These are phyloP conservation scores for Leccinum ponderosum DNA, from an alignment of 1,284 basidiomycete genomes.

Conservation along the genomic window DNA sequence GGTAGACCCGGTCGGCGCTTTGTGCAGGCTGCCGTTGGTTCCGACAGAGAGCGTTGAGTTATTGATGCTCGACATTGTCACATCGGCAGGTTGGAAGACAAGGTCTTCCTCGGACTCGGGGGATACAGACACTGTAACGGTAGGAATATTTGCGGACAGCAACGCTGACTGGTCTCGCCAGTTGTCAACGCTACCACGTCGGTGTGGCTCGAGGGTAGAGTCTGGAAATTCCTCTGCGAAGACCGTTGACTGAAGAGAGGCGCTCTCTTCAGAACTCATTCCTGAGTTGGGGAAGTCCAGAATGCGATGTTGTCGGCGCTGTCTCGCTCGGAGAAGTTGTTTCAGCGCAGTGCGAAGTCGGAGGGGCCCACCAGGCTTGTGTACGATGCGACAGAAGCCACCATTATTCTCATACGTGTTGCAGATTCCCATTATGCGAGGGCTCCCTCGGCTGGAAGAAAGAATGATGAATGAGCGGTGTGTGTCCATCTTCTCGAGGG, in stretches of 20 bases:
- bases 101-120: constrained; percentile 27
- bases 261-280: constrained; percentile 26
- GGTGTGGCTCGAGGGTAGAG: constrained; percentile 14
- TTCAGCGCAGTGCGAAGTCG: constrained; percentile 71
- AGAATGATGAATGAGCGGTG: constrained; percentile 73
- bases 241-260: constrained; percentile 33
- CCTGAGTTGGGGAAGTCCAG: constrained; percentile 14
- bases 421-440: constrained; percentile 60
- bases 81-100: constrained; percentile 11
- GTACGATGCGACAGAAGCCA: constrained; percentile 83
- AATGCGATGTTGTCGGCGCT: constrained; percentile 32
- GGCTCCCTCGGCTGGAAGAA: constrained; percentile 68
- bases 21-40: constrained; percentile 58
- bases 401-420: constrained; percentile 78
- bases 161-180: constrained; percentile 24
- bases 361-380: constrained; percentile 88
- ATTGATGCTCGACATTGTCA: constrained; percentile 1
- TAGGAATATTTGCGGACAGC: constrained; percentile 11
- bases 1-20: constrained; percentile 55
- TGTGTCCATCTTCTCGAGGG: constrained; percentile 58
- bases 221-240: constrained; percentile 27
- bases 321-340: constrained; percentile 63
- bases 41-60: constrained; percentile 57
- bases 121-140: constrained; percentile 17
- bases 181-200: constrained; percentile 25